A percentile compares a stretch with the other conserved stretches of the same genome.
Evolutionary conservation across 1,139 yeast species (phyloP).

Genomic region (Magnusiomyces clavatus): DNA sequence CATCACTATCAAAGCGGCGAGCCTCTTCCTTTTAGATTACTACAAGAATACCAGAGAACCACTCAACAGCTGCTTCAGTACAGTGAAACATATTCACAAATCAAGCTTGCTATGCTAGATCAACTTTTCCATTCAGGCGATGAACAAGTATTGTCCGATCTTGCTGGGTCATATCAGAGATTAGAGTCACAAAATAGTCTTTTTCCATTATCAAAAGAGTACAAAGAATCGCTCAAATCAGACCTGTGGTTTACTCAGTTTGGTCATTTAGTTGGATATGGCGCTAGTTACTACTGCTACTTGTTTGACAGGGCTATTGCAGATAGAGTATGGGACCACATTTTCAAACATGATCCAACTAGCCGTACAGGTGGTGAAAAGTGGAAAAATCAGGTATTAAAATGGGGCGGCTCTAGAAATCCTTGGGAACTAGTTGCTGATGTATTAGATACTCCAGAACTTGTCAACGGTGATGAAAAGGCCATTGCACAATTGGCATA

Average conservation of each 20-base stretch:
- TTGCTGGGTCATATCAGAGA: conserved; percentile 42
- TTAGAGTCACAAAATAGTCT: conserved; percentile 44
- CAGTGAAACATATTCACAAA: conserved; percentile 79
- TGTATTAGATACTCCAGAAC: conserved; percentile 55
- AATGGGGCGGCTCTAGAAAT: conserved; percentile 91
- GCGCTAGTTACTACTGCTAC: conserved; percentile 90
- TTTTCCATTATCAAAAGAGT: conserved; percentile 35
- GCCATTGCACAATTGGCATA: conserved; percentile 49
- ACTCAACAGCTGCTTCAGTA: conserved; percentile 48
- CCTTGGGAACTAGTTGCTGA: conserved; percentile 86
- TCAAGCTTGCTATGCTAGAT: conserved; percentile 83
- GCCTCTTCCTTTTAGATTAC: conserved; percentile 39
- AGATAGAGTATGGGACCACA: conserved; percentile 67
- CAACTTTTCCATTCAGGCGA: conserved; percentile 58
- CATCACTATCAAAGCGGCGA: conserved; percentile 65
- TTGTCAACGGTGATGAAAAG: conserved; percentile 57
- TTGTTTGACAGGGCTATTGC: conserved; percentile 91
- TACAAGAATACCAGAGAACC: conserved; percentile 34
- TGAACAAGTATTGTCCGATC: background rate
- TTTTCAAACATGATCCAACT: conserved; percentile 59
- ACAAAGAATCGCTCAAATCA: conserved; percentile 24
- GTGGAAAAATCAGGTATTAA: conserved; percentile 60
- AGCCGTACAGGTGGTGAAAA: conserved; percentile 65
- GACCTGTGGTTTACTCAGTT: conserved; percentile 85
- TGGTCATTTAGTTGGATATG: conserved; percentile 89